Base-by-base conservation (phyloP, 768 basidiomycete genomes). In the Serpula lacrymans region DNA sequence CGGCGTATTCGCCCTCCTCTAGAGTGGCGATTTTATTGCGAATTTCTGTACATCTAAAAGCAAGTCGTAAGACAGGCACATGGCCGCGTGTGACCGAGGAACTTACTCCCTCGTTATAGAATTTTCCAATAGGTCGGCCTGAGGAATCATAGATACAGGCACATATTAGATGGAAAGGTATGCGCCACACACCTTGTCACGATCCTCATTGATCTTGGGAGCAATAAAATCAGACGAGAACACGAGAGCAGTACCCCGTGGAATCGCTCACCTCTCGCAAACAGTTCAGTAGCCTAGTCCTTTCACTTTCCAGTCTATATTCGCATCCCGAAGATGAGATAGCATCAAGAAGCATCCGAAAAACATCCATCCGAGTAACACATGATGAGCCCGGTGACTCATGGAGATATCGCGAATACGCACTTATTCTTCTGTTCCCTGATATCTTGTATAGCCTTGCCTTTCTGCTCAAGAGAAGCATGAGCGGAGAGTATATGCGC, bases 401-500 rank as follows among this genome's bases (percentile, higher is more conserved):
- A n/a, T n/a, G 34, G 34, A 41, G 34, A 32, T 42, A 43, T 18
- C 30, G 20, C 24, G 48, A 24, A 21, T 13, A 65, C 78, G 32
- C 55, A 88, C 88, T 85, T 83, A 59, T 90, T 88, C 61, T 83
- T 84, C 66, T 91, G 88, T 59, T 88, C 88, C 39, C 77, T 77
- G 32, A 91, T 67, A 55, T 90, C 88, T 62, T 90, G 84, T 12
- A 91, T 78, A 6, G 83, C 75, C 49, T 80, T 86, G 47, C 75
- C 75, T 58, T 88, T 89, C 57, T 84, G 78, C 45, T 89, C 85
- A 4, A 91, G 67, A 22, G 81, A 75, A 2, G 85, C 80, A 57
- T 91, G 88, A 5, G 87, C 87, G 6, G 88, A 88, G 2, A 91
- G 68, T 30, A 91, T 88, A 56, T 91, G 87, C 8, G 89, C 88